These are phyloP conservation scores for Gyromitra esculenta DNA, from an alignment of 2,329 filamentous ascomycete species.

Conservation along the genomic window DNA sequence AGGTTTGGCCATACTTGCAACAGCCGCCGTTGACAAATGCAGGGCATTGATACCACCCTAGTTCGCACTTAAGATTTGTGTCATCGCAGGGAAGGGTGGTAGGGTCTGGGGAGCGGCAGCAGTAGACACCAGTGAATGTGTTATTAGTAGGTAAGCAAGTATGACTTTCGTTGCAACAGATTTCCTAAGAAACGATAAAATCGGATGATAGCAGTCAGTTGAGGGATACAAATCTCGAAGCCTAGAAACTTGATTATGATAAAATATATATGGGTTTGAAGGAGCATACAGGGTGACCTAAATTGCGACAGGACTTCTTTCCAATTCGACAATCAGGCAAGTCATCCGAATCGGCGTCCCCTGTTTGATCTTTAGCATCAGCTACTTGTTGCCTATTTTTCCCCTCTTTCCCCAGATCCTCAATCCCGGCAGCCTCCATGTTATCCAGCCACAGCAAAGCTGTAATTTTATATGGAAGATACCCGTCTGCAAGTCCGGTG, in stretches of 20 bases:
- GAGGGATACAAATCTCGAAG: background rate
- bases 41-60: slow-evolving; percentile 46
- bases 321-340: slow-evolving; percentile 29
- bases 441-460: slow-evolving; percentile 1
- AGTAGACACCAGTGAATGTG: slow-evolving; percentile 43
- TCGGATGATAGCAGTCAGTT: background rate
- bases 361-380: background rate
- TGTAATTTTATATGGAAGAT: slow-evolving; percentile 38
- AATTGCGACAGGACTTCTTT: slow-evolving; percentile 36
- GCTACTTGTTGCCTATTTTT: background rate
- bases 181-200: slow-evolving; percentile 33
- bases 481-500: slow-evolving; percentile 20
- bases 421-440: background rate
- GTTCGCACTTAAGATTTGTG: slow-evolving; percentile 44
- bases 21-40: slow-evolving; percentile 38
- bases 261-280: background rate
- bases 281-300: slow-evolving; percentile 43
- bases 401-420: background rate
- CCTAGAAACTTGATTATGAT: background rate
- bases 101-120: slow-evolving; percentile 44
- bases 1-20: slow-evolving; percentile 44
- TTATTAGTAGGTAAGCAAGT: slow-evolving; percentile 47
- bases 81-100: slow-evolving; percentile 39
- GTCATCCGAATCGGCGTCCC: background rate
- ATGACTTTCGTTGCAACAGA: slow-evolving; percentile 44